phyloP scores from a whole-genome alignment of 2,329 filamentous ascomycete species.

The Hawksworthiomyces lignivorus region DNA sequence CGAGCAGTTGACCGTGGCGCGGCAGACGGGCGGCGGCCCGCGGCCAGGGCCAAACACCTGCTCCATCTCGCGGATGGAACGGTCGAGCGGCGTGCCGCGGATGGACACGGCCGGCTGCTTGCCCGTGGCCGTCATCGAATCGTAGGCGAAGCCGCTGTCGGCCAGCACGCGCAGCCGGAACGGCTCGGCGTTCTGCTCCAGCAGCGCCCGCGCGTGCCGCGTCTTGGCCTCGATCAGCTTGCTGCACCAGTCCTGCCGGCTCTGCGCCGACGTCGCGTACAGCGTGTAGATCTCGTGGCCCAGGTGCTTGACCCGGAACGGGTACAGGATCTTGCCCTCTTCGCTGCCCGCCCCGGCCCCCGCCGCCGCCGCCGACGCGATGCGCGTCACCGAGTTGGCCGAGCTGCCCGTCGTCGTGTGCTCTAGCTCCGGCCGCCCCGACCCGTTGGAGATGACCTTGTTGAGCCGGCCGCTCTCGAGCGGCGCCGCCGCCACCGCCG shows the following conservation, averaged over 20 bases:
- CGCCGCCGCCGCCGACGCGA: conserved; percentile 24
- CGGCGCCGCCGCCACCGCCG: conserved; percentile 49
- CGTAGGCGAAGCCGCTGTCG: conserved; percentile 83
- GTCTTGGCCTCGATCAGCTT: conserved; percentile 96
- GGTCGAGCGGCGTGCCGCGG: conserved; percentile 81
- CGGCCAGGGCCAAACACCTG: conserved; percentile 62
- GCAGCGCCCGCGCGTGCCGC: conserved; percentile 78
- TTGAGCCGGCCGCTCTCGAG: conserved; percentile 51
- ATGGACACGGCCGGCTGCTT: conserved; percentile 65
- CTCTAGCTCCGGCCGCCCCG: conserved; percentile 51
- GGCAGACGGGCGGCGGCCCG: conserved; percentile 69
- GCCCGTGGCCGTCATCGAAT: conserved; percentile 50
- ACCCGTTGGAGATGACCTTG: conserved; percentile 44
- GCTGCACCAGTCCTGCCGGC: conserved; percentile 80
- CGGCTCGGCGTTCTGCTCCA: conserved; percentile 89
- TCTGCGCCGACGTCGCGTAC: conserved; percentile 69
- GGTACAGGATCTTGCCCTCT: conserved; percentile 80
- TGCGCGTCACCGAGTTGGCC: conserved; percentile 42
- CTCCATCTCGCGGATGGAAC: conserved; percentile 85
- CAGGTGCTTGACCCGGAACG: conserved; percentile 92
- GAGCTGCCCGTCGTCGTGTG: conserved; percentile 64
- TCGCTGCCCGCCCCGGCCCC: conserved; percentile 41
- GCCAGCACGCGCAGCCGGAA: conserved; percentile 89
- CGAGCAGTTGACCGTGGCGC: conserved; percentile 84
- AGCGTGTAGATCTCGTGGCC: conserved; percentile 89